phyloP scores from a whole-genome alignment of 805 yeast genomes.

The Yueomyces sinensis region DNA sequence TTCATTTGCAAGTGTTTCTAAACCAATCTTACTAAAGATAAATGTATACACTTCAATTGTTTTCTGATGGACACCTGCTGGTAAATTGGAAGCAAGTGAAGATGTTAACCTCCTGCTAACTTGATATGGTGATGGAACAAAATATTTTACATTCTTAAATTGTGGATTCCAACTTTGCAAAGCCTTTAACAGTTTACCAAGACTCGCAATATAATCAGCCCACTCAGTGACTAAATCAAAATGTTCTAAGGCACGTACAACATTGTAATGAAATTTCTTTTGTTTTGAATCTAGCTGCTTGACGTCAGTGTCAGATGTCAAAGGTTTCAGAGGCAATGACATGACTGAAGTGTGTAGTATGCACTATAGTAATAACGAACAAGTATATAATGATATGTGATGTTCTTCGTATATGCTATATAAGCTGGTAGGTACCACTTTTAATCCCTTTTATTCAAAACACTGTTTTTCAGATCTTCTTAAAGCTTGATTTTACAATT shows the following conservation, averaged over 20 bases:
- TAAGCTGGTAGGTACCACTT: no score
- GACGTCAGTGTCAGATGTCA: slow-evolving; percentile 18
- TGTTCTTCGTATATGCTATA: no score
- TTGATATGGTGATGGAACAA: slow-evolving; percentile 55
- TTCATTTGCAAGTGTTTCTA: slow-evolving; percentile 37
- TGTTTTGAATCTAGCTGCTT: slow-evolving; percentile 42
- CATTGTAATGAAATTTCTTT: slow-evolving; percentile 49
- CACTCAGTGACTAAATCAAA: slow-evolving; percentile 86
- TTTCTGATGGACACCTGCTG: slow-evolving; percentile 93
- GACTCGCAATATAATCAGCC: slow-evolving; percentile 94
- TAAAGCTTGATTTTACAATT: no score
- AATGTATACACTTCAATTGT: slow-evolving; percentile 63
- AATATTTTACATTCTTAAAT: slow-evolving; percentile 26
- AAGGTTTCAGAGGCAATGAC: slow-evolving; percentile 22
- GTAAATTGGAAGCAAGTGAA: slow-evolving; percentile 69
- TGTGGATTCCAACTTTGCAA: slow-evolving; percentile 36
- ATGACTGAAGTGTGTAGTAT: no score
- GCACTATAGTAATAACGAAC: no score
- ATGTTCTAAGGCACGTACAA: slow-evolving; percentile 58
- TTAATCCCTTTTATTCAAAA: no score
- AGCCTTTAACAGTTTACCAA: slow-evolving; percentile 67
- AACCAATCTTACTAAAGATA: slow-evolving; percentile 53
- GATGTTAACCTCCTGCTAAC: slow-evolving; percentile 63
- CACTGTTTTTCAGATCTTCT: no score
- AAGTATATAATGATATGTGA: no score